These are phyloP conservation scores for Astrothelium subdiscretum DNA, from an alignment of 495 filamentous ascomycete genomes.

Conservation along the genomic window DNA sequence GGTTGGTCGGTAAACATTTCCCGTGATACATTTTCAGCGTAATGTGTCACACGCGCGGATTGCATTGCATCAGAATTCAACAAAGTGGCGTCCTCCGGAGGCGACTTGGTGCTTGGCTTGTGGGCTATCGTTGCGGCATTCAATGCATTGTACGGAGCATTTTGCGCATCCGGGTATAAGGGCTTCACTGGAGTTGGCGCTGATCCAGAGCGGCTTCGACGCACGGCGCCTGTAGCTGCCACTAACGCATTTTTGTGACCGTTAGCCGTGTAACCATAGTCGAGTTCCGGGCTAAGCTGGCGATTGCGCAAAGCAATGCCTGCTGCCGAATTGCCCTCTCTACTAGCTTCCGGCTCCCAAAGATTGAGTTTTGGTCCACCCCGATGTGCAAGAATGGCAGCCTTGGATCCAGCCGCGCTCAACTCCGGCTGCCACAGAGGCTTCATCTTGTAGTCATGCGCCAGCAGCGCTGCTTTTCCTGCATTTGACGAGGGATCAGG, in stretches of 20 bases:
- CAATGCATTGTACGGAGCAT: constrained; percentile 51
- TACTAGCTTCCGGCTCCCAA: constrained; percentile 35
- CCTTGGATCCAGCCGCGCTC: constrained; percentile 55
- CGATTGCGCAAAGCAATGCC: constrained; percentile 42
- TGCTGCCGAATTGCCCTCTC: constrained; percentile 47
- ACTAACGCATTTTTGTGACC: constrained; percentile 49
- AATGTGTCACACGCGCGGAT: constrained; percentile 45
- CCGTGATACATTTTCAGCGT: constrained; percentile 38
- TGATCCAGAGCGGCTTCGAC: constrained; percentile 55
- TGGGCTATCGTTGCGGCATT: constrained; percentile 54
- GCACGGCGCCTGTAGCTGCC: constrained; percentile 65
- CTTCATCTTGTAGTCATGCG: constrained; percentile 54
- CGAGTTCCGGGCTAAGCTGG: constrained; percentile 29
- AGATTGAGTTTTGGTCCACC: constrained; percentile 44
- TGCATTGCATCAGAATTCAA: constrained; percentile 35
- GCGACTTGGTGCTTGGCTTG: constrained; percentile 19
- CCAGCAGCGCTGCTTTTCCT: constrained; percentile 54
- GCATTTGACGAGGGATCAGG: constrained; percentile 49
- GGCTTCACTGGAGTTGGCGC: constrained; percentile 38
- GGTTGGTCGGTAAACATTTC: constrained; percentile 68
- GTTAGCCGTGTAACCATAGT: constrained; percentile 35
- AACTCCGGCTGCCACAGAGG: constrained; percentile 41
- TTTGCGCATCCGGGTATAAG: constrained; percentile 44
- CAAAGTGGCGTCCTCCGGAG: constrained; percentile 11
- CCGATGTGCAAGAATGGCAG: constrained; percentile 56